Percentiles rank a stretch among this genome's conserved stretches.
Evolutionary conservation across 345 rosid species (phyloP).

Genomic region (Crucihimalaya himalaica): DNA sequence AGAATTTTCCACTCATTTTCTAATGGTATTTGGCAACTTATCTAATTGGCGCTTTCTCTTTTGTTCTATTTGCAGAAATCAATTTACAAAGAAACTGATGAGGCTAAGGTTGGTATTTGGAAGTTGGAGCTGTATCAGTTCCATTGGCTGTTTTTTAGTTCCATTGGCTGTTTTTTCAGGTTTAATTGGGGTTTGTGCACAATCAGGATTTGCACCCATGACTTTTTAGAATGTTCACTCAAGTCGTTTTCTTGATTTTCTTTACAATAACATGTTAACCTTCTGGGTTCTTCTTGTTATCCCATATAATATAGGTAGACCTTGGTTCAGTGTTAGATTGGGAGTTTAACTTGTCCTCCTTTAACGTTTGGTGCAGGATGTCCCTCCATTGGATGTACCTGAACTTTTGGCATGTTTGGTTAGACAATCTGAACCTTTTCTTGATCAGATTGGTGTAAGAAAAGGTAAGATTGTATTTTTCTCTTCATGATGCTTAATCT

Average conservation of each 20-base stretch:
- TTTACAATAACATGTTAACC: constrained; percentile 3
- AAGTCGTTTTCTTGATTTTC: not conserved
- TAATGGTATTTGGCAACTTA: not conserved
- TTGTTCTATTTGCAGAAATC: constrained; percentile 65
- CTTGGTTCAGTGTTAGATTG: not conserved
- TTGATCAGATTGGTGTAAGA: constrained; percentile 89
- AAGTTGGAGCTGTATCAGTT: constrained; percentile 9
- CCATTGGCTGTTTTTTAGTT: constrained; percentile 1
- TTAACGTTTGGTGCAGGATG: constrained; percentile 51
- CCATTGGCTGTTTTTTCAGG: not conserved
- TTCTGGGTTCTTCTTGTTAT: constrained; percentile 4
- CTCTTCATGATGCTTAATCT: not conserved
- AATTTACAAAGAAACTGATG: constrained; percentile 73
- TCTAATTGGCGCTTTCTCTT: constrained; percentile 30
- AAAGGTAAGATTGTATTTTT: constrained; percentile 51
- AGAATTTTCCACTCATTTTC: not conserved
- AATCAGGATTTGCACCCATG: not conserved
- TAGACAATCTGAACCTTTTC: constrained; percentile 84
- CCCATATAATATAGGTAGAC: not conserved
- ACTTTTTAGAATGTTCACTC: constrained; percentile 1
- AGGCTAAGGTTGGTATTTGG: constrained; percentile 65
- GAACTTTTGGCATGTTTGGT: constrained; percentile 91
- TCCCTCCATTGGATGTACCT: constrained; percentile 79
- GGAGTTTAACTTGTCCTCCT: constrained; percentile 20
- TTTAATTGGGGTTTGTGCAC: not conserved